Percentiles rank a stretch among this genome's conserved stretches.
Evolutionary conservation across 148 eudicot genomes (phyloP).

Genomic region (Fagopyrum homotropicum): DNA sequence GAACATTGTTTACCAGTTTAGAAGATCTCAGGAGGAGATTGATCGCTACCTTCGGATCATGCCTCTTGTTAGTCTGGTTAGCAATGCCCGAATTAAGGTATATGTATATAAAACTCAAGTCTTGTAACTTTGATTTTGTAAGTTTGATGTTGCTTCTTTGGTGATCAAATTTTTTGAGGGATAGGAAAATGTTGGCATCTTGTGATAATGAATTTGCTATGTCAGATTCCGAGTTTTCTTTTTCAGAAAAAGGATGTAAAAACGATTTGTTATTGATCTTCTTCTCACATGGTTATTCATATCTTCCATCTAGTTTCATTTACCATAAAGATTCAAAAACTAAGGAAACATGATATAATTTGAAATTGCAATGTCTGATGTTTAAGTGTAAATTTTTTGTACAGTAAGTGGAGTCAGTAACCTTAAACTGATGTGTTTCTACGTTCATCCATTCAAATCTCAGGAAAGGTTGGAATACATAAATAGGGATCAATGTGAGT

Average conservation of each 20-base stretch:
- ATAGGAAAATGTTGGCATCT: background rate
- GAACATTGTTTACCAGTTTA: constrained; percentile 39
- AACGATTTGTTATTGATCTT: background rate
- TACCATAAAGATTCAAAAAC: no score
- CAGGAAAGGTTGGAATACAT: constrained; percentile 34
- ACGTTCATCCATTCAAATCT: background rate
- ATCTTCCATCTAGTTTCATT: no score
- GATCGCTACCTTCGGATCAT: constrained; percentile 35
- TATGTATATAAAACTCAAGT: background rate
- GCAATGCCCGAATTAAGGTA: constrained; percentile 29
- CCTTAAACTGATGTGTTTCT: background rate
- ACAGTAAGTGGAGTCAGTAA: background rate
- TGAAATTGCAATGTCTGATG: no score
- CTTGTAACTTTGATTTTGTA: background rate
- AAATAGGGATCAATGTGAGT: constrained; percentile 29
- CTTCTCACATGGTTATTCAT: background rate
- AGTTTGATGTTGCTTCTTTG: background rate
- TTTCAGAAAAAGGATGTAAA: background rate
- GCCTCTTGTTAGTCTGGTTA: constrained; percentile 32
- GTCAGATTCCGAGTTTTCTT: background rate
- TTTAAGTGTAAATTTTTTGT: background rate
- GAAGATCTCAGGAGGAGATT: constrained; percentile 33
- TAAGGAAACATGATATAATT: no score
- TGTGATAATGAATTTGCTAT: background rate
- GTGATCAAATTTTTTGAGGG: background rate